phyloP scores from a whole-genome alignment of 805 yeast species.

The Candida rishiriensis region DNA sequence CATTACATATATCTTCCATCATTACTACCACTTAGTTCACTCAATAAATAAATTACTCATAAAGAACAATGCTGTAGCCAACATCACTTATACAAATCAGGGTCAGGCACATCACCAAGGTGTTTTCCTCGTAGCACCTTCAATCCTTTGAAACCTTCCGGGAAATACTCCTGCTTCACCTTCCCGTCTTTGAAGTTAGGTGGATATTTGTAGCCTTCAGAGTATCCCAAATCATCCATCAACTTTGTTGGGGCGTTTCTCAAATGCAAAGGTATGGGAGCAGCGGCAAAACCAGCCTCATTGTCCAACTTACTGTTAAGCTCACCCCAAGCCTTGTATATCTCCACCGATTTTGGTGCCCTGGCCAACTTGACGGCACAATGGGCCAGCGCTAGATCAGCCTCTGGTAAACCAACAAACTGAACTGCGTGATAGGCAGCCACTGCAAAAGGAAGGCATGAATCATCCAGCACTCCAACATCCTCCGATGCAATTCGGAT shows the following conservation, averaged over 20 bases:
- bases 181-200: constrained; percentile 73
- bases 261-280: constrained; percentile 74
- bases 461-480: constrained; percentile 78
- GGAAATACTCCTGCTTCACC: constrained; percentile 74
- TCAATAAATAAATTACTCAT: no score
- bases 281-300: constrained; percentile 54
- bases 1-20: no score
- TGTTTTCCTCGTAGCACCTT: constrained; percentile 54
- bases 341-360: constrained; percentile 81
- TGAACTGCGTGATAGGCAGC: constrained; percentile 84
- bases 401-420: constrained; percentile 92
- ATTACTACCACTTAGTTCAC: no score
- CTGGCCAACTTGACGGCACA: constrained; percentile 87
- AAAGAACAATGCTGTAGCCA: no score
- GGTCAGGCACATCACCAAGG: constrained; percentile 45
- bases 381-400: constrained; percentile 83
- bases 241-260: constrained; percentile 92
- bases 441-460: constrained; percentile 80
- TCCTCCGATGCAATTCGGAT: constrained; percentile 95
- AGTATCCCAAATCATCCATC: constrained; percentile 87
- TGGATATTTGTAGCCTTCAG: constrained; percentile 81
- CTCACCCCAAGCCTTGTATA: constrained; percentile 73
- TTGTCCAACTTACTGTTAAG: constrained; percentile 56
- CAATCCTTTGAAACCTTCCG: constrained; percentile 47
- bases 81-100: constrained; percentile 29